Evolutionary conservation across 257 asterid genomes (phyloP).

Genomic region (Misopates orontium): DNA sequence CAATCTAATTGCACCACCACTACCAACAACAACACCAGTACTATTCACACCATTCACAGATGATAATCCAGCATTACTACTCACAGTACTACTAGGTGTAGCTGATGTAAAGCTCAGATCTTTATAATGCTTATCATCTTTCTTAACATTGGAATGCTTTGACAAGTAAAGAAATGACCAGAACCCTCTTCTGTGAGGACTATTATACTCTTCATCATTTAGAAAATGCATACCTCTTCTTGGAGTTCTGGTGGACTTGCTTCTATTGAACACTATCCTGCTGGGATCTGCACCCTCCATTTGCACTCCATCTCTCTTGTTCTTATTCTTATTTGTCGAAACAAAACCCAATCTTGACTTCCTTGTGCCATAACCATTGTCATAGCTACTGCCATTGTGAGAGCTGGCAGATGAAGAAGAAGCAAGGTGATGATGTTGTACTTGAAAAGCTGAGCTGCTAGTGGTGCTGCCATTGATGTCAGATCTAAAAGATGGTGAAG

Average conservation of each 20-base stretch:
- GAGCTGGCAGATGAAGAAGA: slow-evolving; percentile 11
- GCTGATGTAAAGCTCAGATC: slow-evolving; percentile 48
- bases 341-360: slow-evolving; percentile 51
- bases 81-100: slow-evolving; percentile 26
- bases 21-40: background rate
- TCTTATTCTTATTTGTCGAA: slow-evolving; percentile 45
- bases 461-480: slow-evolving; percentile 37
- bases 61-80: slow-evolving; percentile 27
- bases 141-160: slow-evolving; percentile 38
- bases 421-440: too few species aligned
- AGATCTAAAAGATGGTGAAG: slow-evolving; percentile 81
- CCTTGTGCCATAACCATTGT: slow-evolving; percentile 25
- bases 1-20: slow-evolving; percentile 4
- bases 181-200: slow-evolving; percentile 54
- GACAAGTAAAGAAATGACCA: slow-evolving; percentile 81
- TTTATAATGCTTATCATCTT: slow-evolving; percentile 34
- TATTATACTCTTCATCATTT: slow-evolving; percentile 42
- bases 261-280: slow-evolving; percentile 63
- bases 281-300: slow-evolving; percentile 26
- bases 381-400: slow-evolving; percentile 13
- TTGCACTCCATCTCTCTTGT: slow-evolving; percentile 36
- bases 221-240: slow-evolving; percentile 52
- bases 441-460: too few species aligned
- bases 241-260: slow-evolving; percentile 62
- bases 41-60: background rate